Evolutionary conservation across 208 protist species (phyloP).

Genomic region (Crithidia expoeki): DNA sequence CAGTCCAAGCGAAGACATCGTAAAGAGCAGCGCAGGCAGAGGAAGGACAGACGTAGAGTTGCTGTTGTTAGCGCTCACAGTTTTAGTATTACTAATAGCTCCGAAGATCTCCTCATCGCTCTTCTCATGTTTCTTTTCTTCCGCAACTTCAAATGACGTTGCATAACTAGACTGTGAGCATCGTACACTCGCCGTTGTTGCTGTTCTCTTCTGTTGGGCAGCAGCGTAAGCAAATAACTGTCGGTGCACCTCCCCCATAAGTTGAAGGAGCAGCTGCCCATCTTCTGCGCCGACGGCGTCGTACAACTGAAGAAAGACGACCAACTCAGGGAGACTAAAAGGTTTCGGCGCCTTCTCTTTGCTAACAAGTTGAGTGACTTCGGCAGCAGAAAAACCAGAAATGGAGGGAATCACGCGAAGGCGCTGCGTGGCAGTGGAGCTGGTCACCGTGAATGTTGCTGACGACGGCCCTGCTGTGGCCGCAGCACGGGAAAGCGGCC

Average conservation of each 20-base stretch:
- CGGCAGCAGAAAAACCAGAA: neutral
- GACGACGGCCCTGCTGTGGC: neutral
- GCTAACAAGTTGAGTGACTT: neutral
- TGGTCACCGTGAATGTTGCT: neutral
- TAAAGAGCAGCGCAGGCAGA: conserved; percentile 56
- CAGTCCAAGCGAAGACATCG: conserved; percentile 56
- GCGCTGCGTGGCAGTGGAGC: neutral
- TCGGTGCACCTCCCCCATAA: conserved; percentile 59
- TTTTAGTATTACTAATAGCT: neutral
- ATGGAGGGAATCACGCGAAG: neutral
- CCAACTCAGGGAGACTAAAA: conserved; percentile 50
- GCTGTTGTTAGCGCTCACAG: neutral
- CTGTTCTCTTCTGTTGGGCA: neutral
- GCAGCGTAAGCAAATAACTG: conserved; percentile 36
- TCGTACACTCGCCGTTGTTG: neutral
- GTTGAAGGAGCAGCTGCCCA: conserved; percentile 58
- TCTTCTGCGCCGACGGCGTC: conserved; percentile 55
- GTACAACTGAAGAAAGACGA: conserved; percentile 64
- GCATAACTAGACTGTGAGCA: neutral
- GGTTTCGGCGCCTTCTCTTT: neutral
- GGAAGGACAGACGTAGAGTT: conserved; percentile 17
- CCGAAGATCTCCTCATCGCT: too few relatives aligned
- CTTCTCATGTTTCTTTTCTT: too few relatives aligned
- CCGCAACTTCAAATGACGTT: too few relatives aligned
- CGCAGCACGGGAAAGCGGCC: neutral